These are phyloP conservation scores for Globisporangium camurandrum DNA, from an alignment of 352 stramenopile genomes.

Conservation along the genomic window DNA sequence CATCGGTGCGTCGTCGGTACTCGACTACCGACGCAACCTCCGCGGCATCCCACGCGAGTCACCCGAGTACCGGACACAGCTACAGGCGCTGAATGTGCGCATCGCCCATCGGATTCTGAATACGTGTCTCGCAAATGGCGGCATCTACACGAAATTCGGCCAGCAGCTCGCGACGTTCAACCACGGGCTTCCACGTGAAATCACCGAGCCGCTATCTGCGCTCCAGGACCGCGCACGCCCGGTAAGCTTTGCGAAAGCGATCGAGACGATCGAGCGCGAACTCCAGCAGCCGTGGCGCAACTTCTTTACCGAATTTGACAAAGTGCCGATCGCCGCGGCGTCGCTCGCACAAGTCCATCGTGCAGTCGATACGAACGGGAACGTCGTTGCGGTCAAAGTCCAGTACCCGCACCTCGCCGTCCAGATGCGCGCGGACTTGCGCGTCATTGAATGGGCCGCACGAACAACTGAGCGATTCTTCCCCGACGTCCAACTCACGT, in stretches of 20 bases:
- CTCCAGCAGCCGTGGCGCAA: slow-evolving; percentile 67
- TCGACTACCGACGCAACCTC: slow-evolving; percentile 51
- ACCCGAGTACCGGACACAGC: slow-evolving; percentile 48
- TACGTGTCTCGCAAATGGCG: slow-evolving; percentile 91
- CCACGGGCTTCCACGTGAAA: slow-evolving; percentile 92
- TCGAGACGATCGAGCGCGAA: slow-evolving; percentile 49
- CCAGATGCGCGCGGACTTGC: slow-evolving; percentile 74
- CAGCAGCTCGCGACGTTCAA: slow-evolving; percentile 97
- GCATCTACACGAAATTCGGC: slow-evolving; percentile 97
- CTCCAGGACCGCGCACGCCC: slow-evolving; percentile 91
- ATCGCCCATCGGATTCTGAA: slow-evolving; percentile 84
- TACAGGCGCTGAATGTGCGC: slow-evolving; percentile 63
- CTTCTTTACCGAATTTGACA: slow-evolving; percentile 88
- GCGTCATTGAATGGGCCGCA: slow-evolving; percentile 58
- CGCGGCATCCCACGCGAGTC: slow-evolving; percentile 28
- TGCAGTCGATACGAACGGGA: slow-evolving; percentile 81
- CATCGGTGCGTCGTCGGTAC: slow-evolving; percentile 32
- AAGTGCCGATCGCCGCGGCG: slow-evolving; percentile 90
- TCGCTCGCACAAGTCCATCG: slow-evolving; percentile 95
- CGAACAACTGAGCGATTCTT: slow-evolving; percentile 77
- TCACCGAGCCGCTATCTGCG: slow-evolving; percentile 85
- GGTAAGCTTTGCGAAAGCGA: slow-evolving; percentile 39
- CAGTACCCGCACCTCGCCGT: slow-evolving; percentile 87
- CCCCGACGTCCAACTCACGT: slow-evolving; percentile 88
- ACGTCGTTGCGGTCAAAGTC: slow-evolving; percentile 94